phyloP scores from a whole-genome alignment of 73 alveolate genomes.

The Halteria grandinella region DNA sequence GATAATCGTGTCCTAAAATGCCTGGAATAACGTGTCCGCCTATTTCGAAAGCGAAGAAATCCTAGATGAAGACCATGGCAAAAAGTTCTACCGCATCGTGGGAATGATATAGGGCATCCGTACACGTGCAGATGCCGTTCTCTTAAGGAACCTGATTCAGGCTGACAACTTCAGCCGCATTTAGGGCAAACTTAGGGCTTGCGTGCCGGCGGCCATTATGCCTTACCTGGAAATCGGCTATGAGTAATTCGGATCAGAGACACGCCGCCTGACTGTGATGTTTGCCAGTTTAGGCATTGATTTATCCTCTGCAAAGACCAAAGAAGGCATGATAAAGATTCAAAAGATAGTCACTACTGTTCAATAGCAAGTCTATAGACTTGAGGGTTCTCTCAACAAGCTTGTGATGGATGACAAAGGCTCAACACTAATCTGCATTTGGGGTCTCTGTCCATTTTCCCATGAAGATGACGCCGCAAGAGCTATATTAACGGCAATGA shows the following conservation, averaged over 20 bases:
- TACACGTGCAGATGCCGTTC: conserved; percentile 92
- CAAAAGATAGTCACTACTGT: conserved; percentile 86
- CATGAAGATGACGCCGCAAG: conserved; percentile 96
- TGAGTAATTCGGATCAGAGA: conserved; percentile 92
- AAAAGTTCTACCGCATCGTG: conserved; percentile 51
- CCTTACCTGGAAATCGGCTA: conserved; percentile 89
- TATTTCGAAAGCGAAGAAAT: conserved; percentile 69
- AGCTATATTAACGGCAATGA: conserved; percentile 86
- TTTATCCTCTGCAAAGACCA: conserved; percentile 84
- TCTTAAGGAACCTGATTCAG: conserved; percentile 76
- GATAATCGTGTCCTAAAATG: conserved; percentile 86
- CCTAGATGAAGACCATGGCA: conserved; percentile 45
- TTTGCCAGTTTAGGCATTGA: conserved; percentile 92
- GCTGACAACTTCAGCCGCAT: conserved; percentile 75
- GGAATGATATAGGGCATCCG: conserved; percentile 71
- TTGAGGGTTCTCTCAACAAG: conserved; percentile 95
- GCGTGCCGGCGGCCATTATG: conserved; percentile 93
- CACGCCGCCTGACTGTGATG: conserved; percentile 90
- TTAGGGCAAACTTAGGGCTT: conserved; percentile 75
- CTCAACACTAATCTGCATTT: conserved; percentile 84
- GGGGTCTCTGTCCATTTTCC: conserved; percentile 96
- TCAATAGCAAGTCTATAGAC: conserved; percentile 86
- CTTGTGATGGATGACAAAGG: conserved; percentile 96
- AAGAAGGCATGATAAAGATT: conserved; percentile 86
- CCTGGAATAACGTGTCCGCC: conserved; percentile 74